phyloP scores from a whole-genome alignment of 805 yeast genomes.

The Diddensiella caesifluorescens region DNA sequence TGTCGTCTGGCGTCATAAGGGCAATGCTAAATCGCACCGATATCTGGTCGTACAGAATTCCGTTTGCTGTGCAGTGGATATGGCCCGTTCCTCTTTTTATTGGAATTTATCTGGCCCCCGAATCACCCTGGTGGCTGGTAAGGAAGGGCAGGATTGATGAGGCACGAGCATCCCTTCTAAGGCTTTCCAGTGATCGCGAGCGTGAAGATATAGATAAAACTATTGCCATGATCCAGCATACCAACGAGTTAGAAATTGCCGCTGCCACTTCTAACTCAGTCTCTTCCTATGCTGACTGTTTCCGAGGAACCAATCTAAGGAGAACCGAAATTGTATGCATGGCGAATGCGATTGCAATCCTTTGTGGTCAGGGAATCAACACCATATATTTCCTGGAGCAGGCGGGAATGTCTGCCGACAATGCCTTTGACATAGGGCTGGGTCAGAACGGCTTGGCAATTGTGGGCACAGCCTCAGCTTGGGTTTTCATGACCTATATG shows the following conservation, averaged over 20 bases:
- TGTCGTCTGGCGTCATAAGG: slow-evolving; percentile 47
- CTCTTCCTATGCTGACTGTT: slow-evolving; percentile 36
- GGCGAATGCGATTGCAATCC: slow-evolving; percentile 42
- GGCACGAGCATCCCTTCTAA: slow-evolving; percentile 38
- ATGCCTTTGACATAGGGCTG: slow-evolving; percentile 44
- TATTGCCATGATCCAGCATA: slow-evolving; percentile 14
- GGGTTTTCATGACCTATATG: slow-evolving; percentile 19
- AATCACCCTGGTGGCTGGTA: slow-evolving; percentile 53
- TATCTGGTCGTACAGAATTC: slow-evolving; percentile 45
- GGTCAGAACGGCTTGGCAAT: slow-evolving; percentile 43
- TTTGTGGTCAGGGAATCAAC: slow-evolving; percentile 11
- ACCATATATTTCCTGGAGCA: slow-evolving; percentile 48
- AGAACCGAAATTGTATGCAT: slow-evolving; percentile 47
- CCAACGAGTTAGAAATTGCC: slow-evolving; percentile 12
- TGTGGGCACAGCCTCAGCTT: slow-evolving; percentile 34
- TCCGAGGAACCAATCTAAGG: slow-evolving; percentile 35
- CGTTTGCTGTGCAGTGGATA: slow-evolving; percentile 55
- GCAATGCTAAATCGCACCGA: slow-evolving; percentile 33
- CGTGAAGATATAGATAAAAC: slow-evolving; percentile 23
- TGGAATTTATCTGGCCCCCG: slow-evolving; percentile 39
- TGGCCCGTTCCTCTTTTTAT: slow-evolving; percentile 49
- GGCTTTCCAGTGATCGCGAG: slow-evolving; percentile 25
- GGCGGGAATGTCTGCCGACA: slow-evolving; percentile 30
- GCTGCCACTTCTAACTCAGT: slow-evolving; percentile 19
- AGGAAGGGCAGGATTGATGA: slow-evolving; percentile 35